A percentile compares a stretch with the other conserved stretches of the same genome.
These are phyloP conservation scores for Fusarium nodosum DNA, from an alignment of 2,329 filamentous ascomycete genomes.

Conservation along the genomic window DNA sequence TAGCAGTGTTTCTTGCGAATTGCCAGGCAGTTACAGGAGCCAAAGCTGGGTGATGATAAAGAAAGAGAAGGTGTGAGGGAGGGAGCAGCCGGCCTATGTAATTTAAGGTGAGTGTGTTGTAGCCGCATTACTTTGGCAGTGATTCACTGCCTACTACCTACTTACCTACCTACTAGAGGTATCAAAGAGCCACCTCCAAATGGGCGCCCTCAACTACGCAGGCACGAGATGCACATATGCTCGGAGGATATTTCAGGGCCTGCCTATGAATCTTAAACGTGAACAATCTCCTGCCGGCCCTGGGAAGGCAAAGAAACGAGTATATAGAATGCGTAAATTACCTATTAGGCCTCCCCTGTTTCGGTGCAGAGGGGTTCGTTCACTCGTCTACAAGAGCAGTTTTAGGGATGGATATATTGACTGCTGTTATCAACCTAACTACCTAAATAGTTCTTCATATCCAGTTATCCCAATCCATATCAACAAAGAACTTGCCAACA, in stretches of 20 bases:
- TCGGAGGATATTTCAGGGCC: background rate
- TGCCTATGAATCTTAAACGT: background rate
- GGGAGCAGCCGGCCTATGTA: too few species aligned
- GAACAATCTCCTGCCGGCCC: too few species aligned
- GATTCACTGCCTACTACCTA: slow-evolving; percentile 21
- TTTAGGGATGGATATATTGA: too few species aligned
- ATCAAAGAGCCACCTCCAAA: background rate
- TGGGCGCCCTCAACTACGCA: too few species aligned
- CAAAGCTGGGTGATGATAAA: background rate
- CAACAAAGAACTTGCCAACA: background rate
- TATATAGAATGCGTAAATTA: background rate
- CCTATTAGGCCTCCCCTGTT: too few species aligned
- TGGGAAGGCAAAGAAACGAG: background rate
- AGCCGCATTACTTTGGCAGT: background rate
- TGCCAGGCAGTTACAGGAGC: background rate
- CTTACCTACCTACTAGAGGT: too few species aligned
- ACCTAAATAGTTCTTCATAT: background rate
- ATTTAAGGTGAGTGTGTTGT: background rate
- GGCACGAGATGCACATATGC: too few species aligned
- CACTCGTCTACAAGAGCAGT: background rate
- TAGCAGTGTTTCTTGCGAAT: background rate
- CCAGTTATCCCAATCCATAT: background rate
- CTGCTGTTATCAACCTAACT: background rate
- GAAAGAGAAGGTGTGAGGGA: background rate
- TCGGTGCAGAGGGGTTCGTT: background rate